These are phyloP conservation scores for Eucalyptus victrix DNA, from an alignment of 345 rosid genomes.

Conservation along the genomic window DNA sequence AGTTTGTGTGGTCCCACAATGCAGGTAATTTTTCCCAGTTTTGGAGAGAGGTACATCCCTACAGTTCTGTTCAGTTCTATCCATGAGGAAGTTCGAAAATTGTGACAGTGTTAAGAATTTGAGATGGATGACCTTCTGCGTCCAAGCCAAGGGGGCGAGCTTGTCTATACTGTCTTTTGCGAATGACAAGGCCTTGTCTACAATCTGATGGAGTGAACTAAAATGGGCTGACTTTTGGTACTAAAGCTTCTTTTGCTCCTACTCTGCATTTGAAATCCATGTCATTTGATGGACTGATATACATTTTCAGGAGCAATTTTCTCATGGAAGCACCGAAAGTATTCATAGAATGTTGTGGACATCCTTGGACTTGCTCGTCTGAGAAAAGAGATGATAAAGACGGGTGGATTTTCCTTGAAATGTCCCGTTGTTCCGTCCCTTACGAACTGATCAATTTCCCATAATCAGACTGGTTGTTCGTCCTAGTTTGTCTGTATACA, in stretches of 20 bases:
- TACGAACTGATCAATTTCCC: neutral
- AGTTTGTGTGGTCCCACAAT: neutral
- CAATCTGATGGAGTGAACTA: neutral
- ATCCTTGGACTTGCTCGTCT: neutral
- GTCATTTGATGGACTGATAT: neutral
- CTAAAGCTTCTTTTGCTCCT: neutral
- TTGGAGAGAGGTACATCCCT: slow-evolving; percentile 73
- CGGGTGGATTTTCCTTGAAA: neutral
- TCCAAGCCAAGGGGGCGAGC: neutral
- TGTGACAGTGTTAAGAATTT: slow-evolving; percentile 16
- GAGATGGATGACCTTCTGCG: neutral
- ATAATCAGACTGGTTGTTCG: neutral
- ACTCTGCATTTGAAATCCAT: neutral
- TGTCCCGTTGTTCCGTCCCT: neutral
- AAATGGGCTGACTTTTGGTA: neutral
- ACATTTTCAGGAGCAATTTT: neutral
- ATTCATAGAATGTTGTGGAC: neutral
- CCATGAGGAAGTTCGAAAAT: slow-evolving; percentile 49
- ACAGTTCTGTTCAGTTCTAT: slow-evolving; percentile 62
- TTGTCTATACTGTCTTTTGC: neutral
- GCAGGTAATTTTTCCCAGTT: slow-evolving; percentile 53
- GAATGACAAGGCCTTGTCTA: neutral
- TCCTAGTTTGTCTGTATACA: neutral
- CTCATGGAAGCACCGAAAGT: neutral
- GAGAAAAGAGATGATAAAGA: neutral